A percentile compares a stretch with the other conserved stretches of the same genome.
These are phyloP conservation scores for Entamoeba nuttalli DNA, from an alignment of 208 protist species.

Conservation along the genomic window DNA sequence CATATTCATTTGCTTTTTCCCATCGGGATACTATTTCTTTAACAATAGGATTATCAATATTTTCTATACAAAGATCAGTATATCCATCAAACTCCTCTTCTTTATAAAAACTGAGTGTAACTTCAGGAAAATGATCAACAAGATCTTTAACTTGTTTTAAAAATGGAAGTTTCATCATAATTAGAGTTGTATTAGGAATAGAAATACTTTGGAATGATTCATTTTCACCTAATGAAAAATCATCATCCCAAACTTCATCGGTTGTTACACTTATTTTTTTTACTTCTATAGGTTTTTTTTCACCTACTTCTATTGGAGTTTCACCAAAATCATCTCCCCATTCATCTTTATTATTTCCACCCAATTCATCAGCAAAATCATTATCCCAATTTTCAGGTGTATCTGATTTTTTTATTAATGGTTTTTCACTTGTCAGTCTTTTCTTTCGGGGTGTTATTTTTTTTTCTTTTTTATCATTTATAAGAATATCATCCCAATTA, in stretches of 20 bases:
- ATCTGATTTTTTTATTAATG: background rate
- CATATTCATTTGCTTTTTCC: background rate
- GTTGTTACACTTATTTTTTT: no score
- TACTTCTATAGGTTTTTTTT: no score
- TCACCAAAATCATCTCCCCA: no score
- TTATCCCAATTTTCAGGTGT: background rate
- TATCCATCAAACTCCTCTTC: background rate
- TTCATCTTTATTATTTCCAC: background rate
- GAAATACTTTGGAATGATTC: no score
- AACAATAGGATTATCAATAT: background rate
- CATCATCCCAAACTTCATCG: no score
- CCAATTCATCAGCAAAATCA: background rate
- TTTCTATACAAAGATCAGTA: background rate
- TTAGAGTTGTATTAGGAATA: background rate
- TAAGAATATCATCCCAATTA: no score
- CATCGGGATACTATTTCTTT: background rate
- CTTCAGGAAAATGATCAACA: background rate
- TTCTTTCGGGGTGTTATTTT: background rate
- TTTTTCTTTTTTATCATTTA: background rate
- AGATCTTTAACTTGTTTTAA: background rate
- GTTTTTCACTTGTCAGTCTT: background rate
- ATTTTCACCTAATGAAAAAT: no score
- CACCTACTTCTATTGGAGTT: no score
- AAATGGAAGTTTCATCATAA: background rate
- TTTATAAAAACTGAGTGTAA: background rate